Base-by-base conservation (phyloP, 1,139 yeast genomes). In the Blastobotrys petasosporus region DNA sequence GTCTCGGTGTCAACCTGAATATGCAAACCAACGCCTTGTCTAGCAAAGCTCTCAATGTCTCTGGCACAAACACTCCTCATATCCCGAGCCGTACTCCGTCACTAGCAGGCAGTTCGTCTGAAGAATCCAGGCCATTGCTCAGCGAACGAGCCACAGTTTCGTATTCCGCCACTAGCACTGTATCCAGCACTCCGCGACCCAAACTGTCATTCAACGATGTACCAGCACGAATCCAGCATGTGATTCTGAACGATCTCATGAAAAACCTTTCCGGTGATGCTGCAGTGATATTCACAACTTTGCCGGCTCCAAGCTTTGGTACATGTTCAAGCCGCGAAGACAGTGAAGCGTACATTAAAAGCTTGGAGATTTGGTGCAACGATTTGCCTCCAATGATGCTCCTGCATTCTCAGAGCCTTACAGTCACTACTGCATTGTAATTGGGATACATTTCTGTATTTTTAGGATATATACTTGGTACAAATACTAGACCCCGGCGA, bases 211-310 rank as follows among this genome's bases (percentile, higher is more conserved):
- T 90, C 65, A 85, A 86, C 60, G 92, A 85, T 51, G 67, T 92
- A 17, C 95, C 97, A 0, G 94, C 96, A 3, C 78, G 81, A 54
- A 94, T 95, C 0, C 98, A 92, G 64, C 95, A 90, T 62, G 66
- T 90, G 42, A 82, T 92, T 42, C 69, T 92, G 53, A 90, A 92
- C 61, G 95, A 88, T 54, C 69, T 92, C 55, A 88, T 92, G 94
- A 68, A 68, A 45, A 69, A 74, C 38, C 72, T 81, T 1, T 82
- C 92, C 0, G 65, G 67, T 17, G 70, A 73, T 11, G 69, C 77
- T 1, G 82, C 90, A 0, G 80, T 92, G 7, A 77, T 92, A 2
- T 85, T 92, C 60, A 82, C 96, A 1, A 90, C 97, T 0, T 68
- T 92, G 37, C 97, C 98, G 0, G 82, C 94, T 0, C 97, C 98